Base-by-base conservation (phyloP, 2,329 filamentous ascomycete species). In the Xylaria sp. region DNA sequence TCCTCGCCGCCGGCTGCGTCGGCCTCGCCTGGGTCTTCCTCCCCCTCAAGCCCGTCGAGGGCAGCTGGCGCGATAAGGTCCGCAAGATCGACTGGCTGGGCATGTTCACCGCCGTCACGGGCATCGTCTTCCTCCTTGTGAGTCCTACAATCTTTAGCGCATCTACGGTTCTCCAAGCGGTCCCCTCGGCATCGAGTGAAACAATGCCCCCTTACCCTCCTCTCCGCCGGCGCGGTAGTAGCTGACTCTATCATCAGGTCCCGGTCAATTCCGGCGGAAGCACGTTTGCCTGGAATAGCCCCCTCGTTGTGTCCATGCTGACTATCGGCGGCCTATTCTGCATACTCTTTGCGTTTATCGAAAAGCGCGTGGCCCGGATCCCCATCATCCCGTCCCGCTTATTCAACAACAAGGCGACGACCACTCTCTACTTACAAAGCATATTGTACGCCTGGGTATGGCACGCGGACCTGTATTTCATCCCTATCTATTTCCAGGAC, bases 371-470 rank as follows among this genome's bases (percentile, higher is more conserved):
- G 16, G 57, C 57, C 22, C 37, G 29, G 7, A 41, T 60, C 9
- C 56, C 56, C 11, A 49, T 58, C 9, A 55, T 58, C 24, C 56
- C 56, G n/a, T 22, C 52, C 17, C 56, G 44, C 8, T 40, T 59
- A 26, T 59, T 59, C 24, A 50, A 5, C 16, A 34, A 48, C 13
- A n/a, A 26, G 7, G 49, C 56, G 8, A 53, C 45, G 11, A 40
- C 48, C 17, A 41, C 47, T 18, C 29, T 62, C 6, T 46, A 52
- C 37, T 11, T 56, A 3, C 52, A 56, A 34, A 57, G 53, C 37
- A 76, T 78, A 60, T 66, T 80, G 38, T 77, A 79, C 59, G 77
- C 79, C 63, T 69, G 73, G 13, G 78, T 80, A n/a, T 81, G 77
- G 78, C 76, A 77, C 20, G 63, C 71, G 9, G 77, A 79, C 43